These are phyloP conservation scores for Sordariomycetes sp. DNA, from an alignment of 2,329 filamentous ascomycete species.

Conservation along the genomic window DNA sequence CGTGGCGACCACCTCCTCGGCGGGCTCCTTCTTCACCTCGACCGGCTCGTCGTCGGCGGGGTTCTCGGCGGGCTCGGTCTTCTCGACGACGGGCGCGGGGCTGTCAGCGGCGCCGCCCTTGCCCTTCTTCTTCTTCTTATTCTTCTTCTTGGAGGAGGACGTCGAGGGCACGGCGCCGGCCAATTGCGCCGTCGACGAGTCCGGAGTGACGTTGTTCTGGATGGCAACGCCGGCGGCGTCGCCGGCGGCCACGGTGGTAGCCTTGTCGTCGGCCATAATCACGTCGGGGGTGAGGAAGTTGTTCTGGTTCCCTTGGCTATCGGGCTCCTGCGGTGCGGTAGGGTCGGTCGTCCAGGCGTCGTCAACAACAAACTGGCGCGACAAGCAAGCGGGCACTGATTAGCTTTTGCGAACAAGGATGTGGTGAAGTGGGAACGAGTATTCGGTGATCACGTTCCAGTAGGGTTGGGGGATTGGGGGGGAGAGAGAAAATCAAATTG, in stretches of 20 bases:
- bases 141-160: constrained; percentile 40
- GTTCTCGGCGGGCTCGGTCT: constrained; percentile 5
- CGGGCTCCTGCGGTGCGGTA: constrained; percentile 67
- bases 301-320: constrained; percentile 76
- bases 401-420: constrained; percentile 1
- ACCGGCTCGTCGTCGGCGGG: constrained; percentile 7
- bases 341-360: constrained; percentile 78
- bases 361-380: constrained; percentile 74
- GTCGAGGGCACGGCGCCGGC: constrained; percentile 24
- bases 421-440: background rate
- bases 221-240: constrained; percentile 15
- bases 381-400: constrained; percentile 20
- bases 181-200: constrained; percentile 58
- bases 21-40: background rate
- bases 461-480: background rate
- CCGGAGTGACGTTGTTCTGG: constrained; percentile 54
- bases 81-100: background rate
- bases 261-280: constrained; percentile 31
- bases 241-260: constrained; percentile 12
- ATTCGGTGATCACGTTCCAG: background rate
- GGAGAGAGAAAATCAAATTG: background rate
- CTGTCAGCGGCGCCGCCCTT: constrained; percentile 2
- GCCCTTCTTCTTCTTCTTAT: constrained; percentile 16
- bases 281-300: constrained; percentile 74
- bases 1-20: background rate